phyloP scores from a whole-genome alignment of 2,329 filamentous ascomycete species.

The Phaeosphaeriaceae sp. region DNA sequence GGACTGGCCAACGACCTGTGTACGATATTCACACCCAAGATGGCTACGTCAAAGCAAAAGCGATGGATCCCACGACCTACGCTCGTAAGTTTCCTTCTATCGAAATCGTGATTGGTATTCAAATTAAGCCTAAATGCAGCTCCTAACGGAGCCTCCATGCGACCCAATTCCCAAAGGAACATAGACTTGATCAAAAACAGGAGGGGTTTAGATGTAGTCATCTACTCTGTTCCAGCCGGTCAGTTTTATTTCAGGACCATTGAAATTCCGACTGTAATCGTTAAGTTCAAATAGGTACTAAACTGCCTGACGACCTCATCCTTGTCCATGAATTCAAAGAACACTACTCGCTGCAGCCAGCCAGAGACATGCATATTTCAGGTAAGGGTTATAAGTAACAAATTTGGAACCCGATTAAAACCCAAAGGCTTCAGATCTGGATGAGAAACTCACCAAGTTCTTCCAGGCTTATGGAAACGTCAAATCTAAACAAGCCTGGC shows the following conservation, averaged over 20 bases:
- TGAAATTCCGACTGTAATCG: neutral
- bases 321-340: neutral
- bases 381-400: neutral
- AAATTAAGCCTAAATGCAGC: neutral
- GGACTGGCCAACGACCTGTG: neutral
- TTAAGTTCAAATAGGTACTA: neutral
- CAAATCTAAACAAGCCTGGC: neutral
- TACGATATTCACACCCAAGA: neutral
- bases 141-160: neutral
- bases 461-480: neutral
- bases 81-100: neutral
- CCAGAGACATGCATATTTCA: neutral
- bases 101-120: neutral
- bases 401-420: neutral
- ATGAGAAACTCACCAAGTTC: slow-evolving; percentile 1
- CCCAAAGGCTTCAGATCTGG: neutral
- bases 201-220: neutral
- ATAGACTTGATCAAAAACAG: neutral
- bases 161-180: neutral
- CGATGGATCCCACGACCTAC: neutral
- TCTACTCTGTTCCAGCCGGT: neutral
- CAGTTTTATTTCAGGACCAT: neutral
- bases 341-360: neutral
- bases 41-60: neutral
- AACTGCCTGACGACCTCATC: neutral